A percentile compares a stretch with the other conserved stretches of the same genome.
Conservation (phyloP, 106 monocot species). For the Agapanthus africanus region DNA sequence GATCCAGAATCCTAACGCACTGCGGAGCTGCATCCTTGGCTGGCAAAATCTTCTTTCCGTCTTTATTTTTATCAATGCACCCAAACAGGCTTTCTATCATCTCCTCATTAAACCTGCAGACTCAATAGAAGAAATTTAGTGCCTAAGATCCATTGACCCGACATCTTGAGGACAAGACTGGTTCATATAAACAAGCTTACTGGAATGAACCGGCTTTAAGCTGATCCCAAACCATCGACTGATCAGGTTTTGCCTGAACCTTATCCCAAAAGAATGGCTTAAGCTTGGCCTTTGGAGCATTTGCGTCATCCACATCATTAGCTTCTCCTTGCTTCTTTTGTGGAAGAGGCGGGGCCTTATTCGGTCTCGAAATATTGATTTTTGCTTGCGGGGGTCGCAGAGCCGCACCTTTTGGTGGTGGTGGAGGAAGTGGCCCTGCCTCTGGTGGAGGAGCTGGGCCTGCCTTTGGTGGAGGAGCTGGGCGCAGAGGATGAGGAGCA, state of each 20-base stretch:
- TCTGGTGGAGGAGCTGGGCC: slow-evolving; percentile 10
- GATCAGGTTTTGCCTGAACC: slow-evolving; percentile 45
- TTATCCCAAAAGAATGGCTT: slow-evolving; percentile 85
- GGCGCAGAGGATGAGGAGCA: slow-evolving; percentile 26
- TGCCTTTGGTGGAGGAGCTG: neutral
- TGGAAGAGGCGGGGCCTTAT: slow-evolving; percentile 18
- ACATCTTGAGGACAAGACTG: slow-evolving; percentile 1
- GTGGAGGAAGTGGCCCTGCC: slow-evolving; percentile 1
- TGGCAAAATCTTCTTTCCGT: slow-evolving; percentile 16
- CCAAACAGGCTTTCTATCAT: slow-evolving; percentile 66
- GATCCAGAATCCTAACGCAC: slow-evolving; percentile 38
- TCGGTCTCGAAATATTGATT: neutral
- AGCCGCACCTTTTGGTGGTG: slow-evolving; percentile 12
- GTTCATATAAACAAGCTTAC: slow-evolving; percentile 20
- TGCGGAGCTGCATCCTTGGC: slow-evolving; percentile 17
- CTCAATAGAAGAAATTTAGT: neutral
- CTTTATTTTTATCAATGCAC: slow-evolving; percentile 26
- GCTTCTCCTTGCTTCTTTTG: slow-evolving; percentile 2
- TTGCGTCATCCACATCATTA: neutral
- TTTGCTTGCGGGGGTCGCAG: slow-evolving; percentile 15
- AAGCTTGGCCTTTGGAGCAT: slow-evolving; percentile 44
- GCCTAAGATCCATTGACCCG: neutral
- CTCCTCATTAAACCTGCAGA: slow-evolving; percentile 53
- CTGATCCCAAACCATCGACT: slow-evolving; percentile 70
- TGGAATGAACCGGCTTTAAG: slow-evolving; percentile 72